Percentiles rank a stretch among this genome's conserved stretches.
phyloP scores from a whole-genome alignment of 495 filamentous ascomycete genomes.

The Cercophora scortea region DNA sequence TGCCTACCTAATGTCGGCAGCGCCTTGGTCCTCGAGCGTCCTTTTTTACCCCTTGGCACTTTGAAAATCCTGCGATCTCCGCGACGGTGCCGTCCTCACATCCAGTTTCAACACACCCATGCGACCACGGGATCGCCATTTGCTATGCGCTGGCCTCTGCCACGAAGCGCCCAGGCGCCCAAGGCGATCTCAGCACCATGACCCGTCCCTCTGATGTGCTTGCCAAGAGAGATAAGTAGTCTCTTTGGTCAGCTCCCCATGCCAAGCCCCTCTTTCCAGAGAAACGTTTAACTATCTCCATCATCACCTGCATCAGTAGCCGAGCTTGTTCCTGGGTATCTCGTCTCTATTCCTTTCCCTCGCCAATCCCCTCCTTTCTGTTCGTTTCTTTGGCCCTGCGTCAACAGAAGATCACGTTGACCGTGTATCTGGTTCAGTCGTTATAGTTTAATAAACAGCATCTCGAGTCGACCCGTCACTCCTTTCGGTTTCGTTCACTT shows the following conservation, averaged over 20 bases:
- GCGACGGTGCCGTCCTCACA: conserved; percentile 22
- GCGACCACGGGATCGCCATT: conserved; percentile 26
- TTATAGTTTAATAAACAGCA: background rate
- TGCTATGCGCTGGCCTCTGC: conserved; percentile 10
- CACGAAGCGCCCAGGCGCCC: background rate
- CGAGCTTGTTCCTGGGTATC: background rate
- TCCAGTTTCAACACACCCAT: conserved; percentile 27
- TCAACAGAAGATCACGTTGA: conserved; percentile 19
- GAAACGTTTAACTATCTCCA: background rate
- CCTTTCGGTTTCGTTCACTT: background rate
- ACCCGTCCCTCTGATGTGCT: background rate
- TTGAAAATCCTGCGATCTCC: background rate
- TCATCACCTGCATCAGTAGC: background rate
- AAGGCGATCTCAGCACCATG: background rate
- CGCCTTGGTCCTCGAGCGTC: too few relatives aligned
- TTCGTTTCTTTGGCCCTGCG: conserved; percentile 6
- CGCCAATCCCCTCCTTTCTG: background rate
- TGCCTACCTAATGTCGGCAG: too few relatives aligned
- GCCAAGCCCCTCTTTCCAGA: background rate
- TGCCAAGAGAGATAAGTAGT: conserved; percentile 2
- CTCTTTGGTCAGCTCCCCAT: background rate
- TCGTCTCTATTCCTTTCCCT: conserved; percentile 6
- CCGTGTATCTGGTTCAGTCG: conserved; percentile 12
- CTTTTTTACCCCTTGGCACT: too few relatives aligned
- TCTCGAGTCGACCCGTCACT: background rate